phyloP scores from a whole-genome alignment of 345 rosid genomes.

The Lepidium africanum region DNA sequence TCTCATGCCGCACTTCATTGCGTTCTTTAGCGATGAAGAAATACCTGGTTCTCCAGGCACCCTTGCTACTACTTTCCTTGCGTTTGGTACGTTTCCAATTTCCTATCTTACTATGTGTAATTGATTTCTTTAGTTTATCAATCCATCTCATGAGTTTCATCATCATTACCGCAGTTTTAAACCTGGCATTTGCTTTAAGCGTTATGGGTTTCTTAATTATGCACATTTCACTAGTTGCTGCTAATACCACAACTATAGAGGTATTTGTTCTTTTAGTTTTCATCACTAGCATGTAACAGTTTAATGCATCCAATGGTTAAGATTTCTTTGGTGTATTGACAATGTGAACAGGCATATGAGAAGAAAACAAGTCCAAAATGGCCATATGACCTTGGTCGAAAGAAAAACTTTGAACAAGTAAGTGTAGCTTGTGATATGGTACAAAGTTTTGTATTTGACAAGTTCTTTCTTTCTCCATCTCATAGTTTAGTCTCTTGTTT shows the following conservation, averaged over 20 bases:
- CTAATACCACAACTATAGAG: slow-evolving; percentile 96
- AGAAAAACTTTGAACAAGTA: slow-evolving; percentile 90
- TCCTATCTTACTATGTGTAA: background rate
- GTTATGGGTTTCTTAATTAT: slow-evolving; percentile 89
- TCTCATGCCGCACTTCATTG: slow-evolving; percentile 77
- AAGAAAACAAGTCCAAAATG: slow-evolving; percentile 83
- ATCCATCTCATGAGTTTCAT: slow-evolving; percentile 2
- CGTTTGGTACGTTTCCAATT: slow-evolving; percentile 54
- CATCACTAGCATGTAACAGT: background rate
- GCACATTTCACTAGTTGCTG: slow-evolving; percentile 81
- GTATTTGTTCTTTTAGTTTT: slow-evolving; percentile 29
- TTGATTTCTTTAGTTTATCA: background rate
- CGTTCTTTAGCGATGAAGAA: slow-evolving; percentile 89
- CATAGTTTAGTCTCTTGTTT: background rate
- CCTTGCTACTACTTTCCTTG: slow-evolving; percentile 92
- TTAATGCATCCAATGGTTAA: slow-evolving; percentile 7
- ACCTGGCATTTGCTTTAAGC: slow-evolving; percentile 91
- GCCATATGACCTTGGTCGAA: slow-evolving; percentile 91
- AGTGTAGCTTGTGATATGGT: background rate
- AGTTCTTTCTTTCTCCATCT: background rate
- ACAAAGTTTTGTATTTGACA: background rate
- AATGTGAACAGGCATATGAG: slow-evolving; percentile 74
- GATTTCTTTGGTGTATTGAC: background rate
- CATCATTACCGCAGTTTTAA: slow-evolving; percentile 53
- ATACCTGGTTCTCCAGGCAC: slow-evolving; percentile 92